phyloP scores from a whole-genome alignment of 306 rosid species.

The Vigna unguiculata region DNA sequence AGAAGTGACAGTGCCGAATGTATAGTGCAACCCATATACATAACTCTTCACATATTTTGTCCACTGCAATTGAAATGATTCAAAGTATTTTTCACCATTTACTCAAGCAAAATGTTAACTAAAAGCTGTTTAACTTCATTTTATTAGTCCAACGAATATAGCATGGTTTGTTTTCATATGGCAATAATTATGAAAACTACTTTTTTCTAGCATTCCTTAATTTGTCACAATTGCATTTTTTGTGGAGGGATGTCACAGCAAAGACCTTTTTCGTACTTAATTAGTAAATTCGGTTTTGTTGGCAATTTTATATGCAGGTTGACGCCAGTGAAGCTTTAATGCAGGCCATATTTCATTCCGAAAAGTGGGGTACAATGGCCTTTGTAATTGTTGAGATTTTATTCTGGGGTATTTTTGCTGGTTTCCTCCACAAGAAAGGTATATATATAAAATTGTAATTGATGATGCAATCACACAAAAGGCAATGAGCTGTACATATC shows the following conservation, averaged over 20 bases:
- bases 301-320: constrained; percentile 58
- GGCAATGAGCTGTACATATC: constrained; percentile 23
- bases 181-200: background rate
- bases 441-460: constrained; percentile 56
- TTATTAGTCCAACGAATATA: background rate
- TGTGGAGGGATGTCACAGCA: constrained; percentile 1
- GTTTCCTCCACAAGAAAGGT: constrained; percentile 70
- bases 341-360: constrained; percentile 64
- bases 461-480: constrained; percentile 32
- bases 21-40: background rate
- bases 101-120: background rate
- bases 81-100: background rate
- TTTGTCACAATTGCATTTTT: background rate
- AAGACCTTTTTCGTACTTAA: constrained; percentile 30
- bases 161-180: background rate
- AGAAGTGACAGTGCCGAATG: background rate
- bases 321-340: constrained; percentile 66
- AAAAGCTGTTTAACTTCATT: background rate
- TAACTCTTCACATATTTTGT: background rate
- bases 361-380: constrained; percentile 73
- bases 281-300: constrained; percentile 35
- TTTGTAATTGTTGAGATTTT: constrained; percentile 67
- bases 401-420: constrained; percentile 67
- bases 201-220: background rate
- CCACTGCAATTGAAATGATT: background rate